Conservation (phyloP, 1,139 yeast species). For the Sugiyamaella castrensis region DNA sequence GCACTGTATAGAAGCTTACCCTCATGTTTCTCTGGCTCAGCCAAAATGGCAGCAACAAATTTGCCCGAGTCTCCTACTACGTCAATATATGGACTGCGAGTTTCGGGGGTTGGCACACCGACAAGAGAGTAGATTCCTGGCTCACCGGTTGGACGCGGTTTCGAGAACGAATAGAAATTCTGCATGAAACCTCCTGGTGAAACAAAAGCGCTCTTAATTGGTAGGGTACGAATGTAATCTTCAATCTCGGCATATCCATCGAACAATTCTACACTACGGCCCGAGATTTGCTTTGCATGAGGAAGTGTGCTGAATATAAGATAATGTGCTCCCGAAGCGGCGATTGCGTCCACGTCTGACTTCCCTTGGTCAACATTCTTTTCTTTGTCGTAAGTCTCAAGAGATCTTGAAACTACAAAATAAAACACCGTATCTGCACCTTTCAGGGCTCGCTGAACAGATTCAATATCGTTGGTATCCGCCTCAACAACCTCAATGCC, state of each 20-base stretch:
- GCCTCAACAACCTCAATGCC: too few species aligned
- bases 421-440: too few species aligned
- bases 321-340: constrained; percentile 11
- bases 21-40: constrained; percentile 11
- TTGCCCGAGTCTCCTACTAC: constrained; percentile 13
- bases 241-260: constrained; percentile 1
- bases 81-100: constrained; percentile 11
- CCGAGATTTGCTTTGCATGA: constrained; percentile 5
- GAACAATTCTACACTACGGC: not conserved
- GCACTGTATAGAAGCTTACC: constrained; percentile 11
- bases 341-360: constrained; percentile 15
- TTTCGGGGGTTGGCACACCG: not conserved
- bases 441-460: not conserved
- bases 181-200: constrained; percentile 17
- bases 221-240: constrained; percentile 12
- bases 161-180: constrained; percentile 2
- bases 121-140: constrained; percentile 6
- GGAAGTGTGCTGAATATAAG: constrained; percentile 11
- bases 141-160: constrained; percentile 14
- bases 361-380: too few species aligned
- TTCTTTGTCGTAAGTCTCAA: too few species aligned
- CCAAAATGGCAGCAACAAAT: constrained; percentile 15
- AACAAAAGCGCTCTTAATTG: constrained; percentile 14
- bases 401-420: too few species aligned
- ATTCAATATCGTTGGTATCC: too few species aligned